Evolutionary conservation across 2,329 filamentous ascomycete species (phyloP).

Genomic region (Penicillium sp.): DNA sequence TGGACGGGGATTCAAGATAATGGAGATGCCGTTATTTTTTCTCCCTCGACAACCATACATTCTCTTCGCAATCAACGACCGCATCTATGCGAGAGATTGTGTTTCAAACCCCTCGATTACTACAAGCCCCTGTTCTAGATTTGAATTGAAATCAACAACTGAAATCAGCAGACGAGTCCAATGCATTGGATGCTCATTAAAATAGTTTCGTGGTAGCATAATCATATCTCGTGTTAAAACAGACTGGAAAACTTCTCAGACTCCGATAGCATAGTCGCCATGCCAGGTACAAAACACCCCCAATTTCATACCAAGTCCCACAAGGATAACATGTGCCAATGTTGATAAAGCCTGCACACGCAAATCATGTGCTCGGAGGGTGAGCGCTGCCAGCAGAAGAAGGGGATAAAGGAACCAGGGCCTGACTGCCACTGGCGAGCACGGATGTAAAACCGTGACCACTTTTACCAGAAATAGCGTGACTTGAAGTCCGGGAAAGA

Average conservation of each 20-base stretch:
- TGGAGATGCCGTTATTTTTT: conserved; percentile 27
- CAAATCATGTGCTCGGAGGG: conserved; percentile 51
- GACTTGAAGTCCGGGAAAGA: conserved; percentile 55
- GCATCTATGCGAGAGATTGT: too few species aligned
- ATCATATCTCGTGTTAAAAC: conserved; percentile 7
- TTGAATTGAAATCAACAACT: neutral
- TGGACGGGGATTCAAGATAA: conserved; percentile 6
- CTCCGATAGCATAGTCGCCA: conserved; percentile 1
- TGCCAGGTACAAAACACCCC: conserved; percentile 40
- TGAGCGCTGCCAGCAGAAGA: conserved; percentile 68
- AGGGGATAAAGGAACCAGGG: conserved; percentile 68
- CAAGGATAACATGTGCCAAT: conserved; percentile 51
- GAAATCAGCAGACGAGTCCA: neutral
- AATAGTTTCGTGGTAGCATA: neutral
- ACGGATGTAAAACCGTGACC: conserved; percentile 65
- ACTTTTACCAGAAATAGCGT: conserved; percentile 71
- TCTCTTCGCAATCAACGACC: neutral
- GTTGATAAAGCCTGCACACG: conserved; percentile 48
- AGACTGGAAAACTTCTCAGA: neutral
- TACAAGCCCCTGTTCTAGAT: neutral
- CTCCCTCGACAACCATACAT: conserved; percentile 15
- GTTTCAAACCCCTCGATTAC: neutral
- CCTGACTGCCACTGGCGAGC: conserved; percentile 71
- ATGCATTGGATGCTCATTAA: neutral
- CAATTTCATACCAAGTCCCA: conserved; percentile 47